These are phyloP conservation scores for Diaporthe ilicicola DNA, from an alignment of 2,329 filamentous ascomycete genomes.

Conservation along the genomic window DNA sequence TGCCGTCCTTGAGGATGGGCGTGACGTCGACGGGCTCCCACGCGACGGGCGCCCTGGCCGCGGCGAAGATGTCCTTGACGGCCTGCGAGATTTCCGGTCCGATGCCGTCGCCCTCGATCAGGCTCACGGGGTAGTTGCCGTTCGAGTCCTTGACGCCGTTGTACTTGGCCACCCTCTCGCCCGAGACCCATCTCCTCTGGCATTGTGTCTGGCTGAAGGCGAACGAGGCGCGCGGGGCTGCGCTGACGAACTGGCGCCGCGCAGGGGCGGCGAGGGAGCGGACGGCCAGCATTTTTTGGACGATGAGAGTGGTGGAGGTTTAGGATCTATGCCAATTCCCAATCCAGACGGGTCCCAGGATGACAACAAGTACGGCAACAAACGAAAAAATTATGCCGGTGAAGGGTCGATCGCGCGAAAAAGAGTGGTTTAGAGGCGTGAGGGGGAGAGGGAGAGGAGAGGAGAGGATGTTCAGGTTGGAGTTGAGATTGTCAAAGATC, in stretches of 20 bases:
- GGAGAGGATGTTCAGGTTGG: background rate
- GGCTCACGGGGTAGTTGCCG: conserved; percentile 94
- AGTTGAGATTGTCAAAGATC: conserved; percentile 14
- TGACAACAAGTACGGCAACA: conserved; percentile 12
- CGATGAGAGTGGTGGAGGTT: background rate
- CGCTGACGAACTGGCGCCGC: conserved; percentile 80
- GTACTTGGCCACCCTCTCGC: conserved; percentile 88
- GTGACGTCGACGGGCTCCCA: conserved; percentile 99
- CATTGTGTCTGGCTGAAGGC: conserved; percentile 51
- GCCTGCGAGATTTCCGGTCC: conserved; percentile 97
- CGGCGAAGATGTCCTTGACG: conserved; percentile 98
- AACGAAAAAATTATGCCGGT: conserved; percentile 28
- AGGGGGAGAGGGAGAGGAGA: background rate
- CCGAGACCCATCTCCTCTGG: conserved; percentile 71
- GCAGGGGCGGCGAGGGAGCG: conserved; percentile 80
- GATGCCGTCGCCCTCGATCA: conserved; percentile 99
- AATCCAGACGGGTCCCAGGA: background rate
- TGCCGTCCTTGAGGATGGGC: conserved; percentile 91
- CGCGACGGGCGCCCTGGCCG: conserved; percentile 90
- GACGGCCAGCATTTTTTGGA: conserved; percentile 79
- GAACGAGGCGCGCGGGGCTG: conserved; percentile 65
- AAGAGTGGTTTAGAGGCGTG: background rate
- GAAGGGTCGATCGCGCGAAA: background rate
- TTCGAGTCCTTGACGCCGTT: conserved; percentile 88
- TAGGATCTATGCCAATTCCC: background rate